Evolutionary conservation across 169 alveolate species (phyloP).

Genomic region (Cryptosporidium sp.): DNA sequence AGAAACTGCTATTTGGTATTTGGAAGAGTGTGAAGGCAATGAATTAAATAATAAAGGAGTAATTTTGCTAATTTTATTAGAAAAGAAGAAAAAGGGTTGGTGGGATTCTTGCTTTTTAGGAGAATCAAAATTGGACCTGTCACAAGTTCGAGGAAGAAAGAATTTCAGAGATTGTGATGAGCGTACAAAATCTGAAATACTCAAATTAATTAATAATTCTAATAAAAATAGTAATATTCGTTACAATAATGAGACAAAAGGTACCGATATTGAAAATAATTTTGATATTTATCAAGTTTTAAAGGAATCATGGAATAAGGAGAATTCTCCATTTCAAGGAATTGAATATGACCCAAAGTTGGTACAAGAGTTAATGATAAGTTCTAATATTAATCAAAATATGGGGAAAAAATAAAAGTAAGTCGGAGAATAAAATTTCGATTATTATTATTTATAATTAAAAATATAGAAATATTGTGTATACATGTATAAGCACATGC

Average conservation of each 20-base stretch:
- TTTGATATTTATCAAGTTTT: not conserved
- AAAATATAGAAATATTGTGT: not conserved
- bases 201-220: not conserved
- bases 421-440: too few species aligned
- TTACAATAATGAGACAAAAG: not conserved
- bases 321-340: slow-evolving; percentile 72
- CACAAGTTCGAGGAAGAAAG: slow-evolving; percentile 19
- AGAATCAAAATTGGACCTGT: slow-evolving; percentile 5
- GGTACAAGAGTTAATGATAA: not conserved
- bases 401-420: not conserved
- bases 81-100: slow-evolving; percentile 32
- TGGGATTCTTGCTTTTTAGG: slow-evolving; percentile 43
- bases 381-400: not conserved
- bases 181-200: slow-evolving; percentile 22
- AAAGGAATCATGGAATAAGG: slow-evolving; percentile 49
- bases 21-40: not conserved
- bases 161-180: slow-evolving; percentile 46
- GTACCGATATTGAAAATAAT: not conserved
- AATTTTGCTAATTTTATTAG: not conserved
- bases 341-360: slow-evolving; percentile 35
- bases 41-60: not conserved
- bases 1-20: slow-evolving; percentile 49
- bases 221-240: not conserved
- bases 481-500: not conserved
- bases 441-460: not conserved